A percentile compares a stretch with the other conserved stretches of the same genome.
phyloP scores from a whole-genome alignment of 305 asterid genomes.

The Fraxinus dipetala region DNA sequence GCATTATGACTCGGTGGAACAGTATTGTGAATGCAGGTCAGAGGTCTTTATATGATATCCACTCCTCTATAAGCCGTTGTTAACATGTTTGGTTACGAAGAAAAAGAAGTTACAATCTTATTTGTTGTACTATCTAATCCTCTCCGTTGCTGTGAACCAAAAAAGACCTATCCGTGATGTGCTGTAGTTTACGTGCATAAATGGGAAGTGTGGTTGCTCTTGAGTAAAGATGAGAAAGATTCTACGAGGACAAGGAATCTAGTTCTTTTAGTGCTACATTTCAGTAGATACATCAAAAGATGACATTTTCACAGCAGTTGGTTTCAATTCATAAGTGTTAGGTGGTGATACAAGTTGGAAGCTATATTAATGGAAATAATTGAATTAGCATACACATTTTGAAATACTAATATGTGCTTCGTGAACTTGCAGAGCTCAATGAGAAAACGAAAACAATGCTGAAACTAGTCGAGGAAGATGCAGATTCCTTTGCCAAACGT shows the following conservation, averaged over 20 bases:
- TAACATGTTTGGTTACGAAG: neutral
- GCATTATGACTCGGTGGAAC: neutral
- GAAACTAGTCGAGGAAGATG: slow-evolving; percentile 77
- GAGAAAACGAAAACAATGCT: slow-evolving; percentile 68
- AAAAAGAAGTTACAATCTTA: neutral
- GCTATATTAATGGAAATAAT: neutral
- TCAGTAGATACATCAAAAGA: neutral
- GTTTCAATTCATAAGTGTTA: neutral
- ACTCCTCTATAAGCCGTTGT: neutral
- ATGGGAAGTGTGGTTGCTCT: neutral
- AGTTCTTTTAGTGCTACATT: neutral
- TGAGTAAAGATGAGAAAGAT: neutral
- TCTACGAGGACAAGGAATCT: neutral
- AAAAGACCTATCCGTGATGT: neutral
- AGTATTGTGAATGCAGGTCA: neutral
- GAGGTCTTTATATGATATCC: neutral
- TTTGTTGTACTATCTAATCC: neutral
- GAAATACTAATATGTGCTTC: neutral
- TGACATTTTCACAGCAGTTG: neutral
- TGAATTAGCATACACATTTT: neutral
- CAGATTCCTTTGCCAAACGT: slow-evolving; percentile 85
- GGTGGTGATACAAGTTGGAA: neutral
- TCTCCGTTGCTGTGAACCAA: neutral
- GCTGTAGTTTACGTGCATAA: neutral
- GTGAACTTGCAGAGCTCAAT: slow-evolving; percentile 27